phyloP scores from a whole-genome alignment of 2,329 filamentous ascomycete genomes.

The Annulohypoxylon truncatum region DNA sequence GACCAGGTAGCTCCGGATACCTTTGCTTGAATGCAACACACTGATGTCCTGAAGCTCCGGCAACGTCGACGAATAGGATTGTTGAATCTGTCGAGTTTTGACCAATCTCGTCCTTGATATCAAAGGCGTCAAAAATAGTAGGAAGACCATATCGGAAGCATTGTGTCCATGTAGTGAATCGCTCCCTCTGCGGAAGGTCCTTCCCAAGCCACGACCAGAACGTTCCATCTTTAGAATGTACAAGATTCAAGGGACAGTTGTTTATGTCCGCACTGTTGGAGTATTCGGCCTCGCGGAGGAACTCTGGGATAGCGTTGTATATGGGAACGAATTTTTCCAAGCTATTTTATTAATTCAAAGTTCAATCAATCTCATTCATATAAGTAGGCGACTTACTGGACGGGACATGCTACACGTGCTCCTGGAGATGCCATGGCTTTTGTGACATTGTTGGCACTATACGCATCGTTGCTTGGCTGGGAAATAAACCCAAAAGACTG shows the following conservation, averaged over 20 bases:
- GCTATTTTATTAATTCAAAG: slow-evolving; percentile 4
- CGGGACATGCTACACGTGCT: slow-evolving; percentile 24
- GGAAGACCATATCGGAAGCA: slow-evolving; percentile 31
- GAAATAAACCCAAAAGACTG: slow-evolving; percentile 41
- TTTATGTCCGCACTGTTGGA: slow-evolving; percentile 24
- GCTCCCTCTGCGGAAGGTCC: slow-evolving; percentile 28
- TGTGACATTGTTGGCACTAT: slow-evolving; percentile 41
- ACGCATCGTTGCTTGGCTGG: slow-evolving; percentile 34
- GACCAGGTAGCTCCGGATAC: slow-evolving; percentile 38
- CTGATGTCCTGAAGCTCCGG: slow-evolving; percentile 41
- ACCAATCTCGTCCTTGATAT: slow-evolving; percentile 36
- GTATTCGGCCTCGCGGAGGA: slow-evolving; percentile 36
- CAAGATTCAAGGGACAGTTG: slow-evolving; percentile 30
- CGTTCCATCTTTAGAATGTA: slow-evolving; percentile 19
- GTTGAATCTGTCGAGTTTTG: slow-evolving; percentile 18
- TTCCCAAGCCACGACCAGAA: slow-evolving; percentile 35
- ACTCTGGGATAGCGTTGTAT: slow-evolving; percentile 36
- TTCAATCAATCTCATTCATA: slow-evolving; percentile 1
- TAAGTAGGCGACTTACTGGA: slow-evolving; percentile 26
- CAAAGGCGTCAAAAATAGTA: slow-evolving; percentile 33
- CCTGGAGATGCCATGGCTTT: slow-evolving; percentile 28
- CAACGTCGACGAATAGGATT: slow-evolving; percentile 43
- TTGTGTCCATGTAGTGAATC: slow-evolving; percentile 39
- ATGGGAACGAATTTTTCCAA: slow-evolving; percentile 24
- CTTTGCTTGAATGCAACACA: slow-evolving; percentile 30